Evolutionary conservation across 805 yeast genomes (phyloP), one percentile per base, ranked within the genome.

Genomic region (Ogataea methanolica): DNA sequence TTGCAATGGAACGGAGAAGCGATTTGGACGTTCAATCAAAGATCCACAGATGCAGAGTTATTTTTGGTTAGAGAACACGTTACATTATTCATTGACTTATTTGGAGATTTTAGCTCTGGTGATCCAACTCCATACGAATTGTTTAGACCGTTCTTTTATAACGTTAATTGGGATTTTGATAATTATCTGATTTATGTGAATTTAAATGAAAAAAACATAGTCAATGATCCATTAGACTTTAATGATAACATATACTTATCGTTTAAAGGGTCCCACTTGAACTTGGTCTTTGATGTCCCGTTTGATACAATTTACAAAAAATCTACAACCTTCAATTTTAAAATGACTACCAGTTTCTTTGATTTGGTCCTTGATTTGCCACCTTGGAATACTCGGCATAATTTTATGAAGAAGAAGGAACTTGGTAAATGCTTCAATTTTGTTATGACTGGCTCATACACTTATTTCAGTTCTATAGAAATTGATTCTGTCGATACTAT

Each of bases 341-440:
- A 66, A 1, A 53, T 85, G 2, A 52, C 53, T 3, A 83, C 96
- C 0, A 80, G 87, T 0, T 67, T 67, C 42, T 79, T 89, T 54
- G 76, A 82, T 42, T 58, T 94, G 41, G 69, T 78, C 0, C 62
- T 91, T 2, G 85, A 82, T 48, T 80, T 94, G 0, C 98, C 99
- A 0, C 85, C 92, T 1, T 94, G 98, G 96, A 95, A 89, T 59
- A 91, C 98, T 0, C 69, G 82, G 23, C 78, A 82, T 46, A 83
- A 85, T 42, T 92, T 92, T 54, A 63, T 87, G 69, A 74, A 75
- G 41, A 67, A 76, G 12, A 78, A 75, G 17, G 76, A 77, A 15
- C 74, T 89, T 51, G 98, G 96, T 0, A 70, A 81, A 50, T 80
- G 90, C 0, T 69, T 75, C 26, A 75, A 82, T 45, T 84, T 90